A percentile compares a stretch with the other conserved stretches of the same genome.
These are phyloP conservation scores for Cynara cardunculus DNA, from an alignment of 129 eudicot genomes.

Conservation along the genomic window DNA sequence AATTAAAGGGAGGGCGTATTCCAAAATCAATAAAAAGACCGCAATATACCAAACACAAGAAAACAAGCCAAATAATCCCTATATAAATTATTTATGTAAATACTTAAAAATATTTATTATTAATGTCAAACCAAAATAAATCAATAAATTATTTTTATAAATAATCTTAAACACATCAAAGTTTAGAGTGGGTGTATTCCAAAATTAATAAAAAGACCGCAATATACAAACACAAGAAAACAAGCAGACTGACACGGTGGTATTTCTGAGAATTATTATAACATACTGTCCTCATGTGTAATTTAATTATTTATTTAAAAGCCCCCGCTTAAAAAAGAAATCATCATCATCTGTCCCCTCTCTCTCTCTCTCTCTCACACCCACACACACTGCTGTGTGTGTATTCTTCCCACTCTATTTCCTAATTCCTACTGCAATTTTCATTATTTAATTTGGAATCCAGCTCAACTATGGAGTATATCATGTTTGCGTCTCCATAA, in stretches of 20 bases:
- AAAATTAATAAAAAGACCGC: conserved; percentile 20
- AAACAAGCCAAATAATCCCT: no score
- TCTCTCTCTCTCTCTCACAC: conserved; percentile 26
- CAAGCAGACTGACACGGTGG: conserved; percentile 23
- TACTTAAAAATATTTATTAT: no score
- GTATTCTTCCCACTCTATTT: conserved; percentile 26
- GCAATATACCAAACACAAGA: conserved; percentile 25
- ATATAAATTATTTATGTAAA: no score
- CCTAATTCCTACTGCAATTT: conserved; percentile 10
- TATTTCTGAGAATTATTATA: conserved; percentile 18
- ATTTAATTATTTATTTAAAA: conserved; percentile 18
- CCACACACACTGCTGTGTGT: conserved; percentile 4
- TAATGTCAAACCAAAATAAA: no score
- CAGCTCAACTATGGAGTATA: conserved; percentile 39
- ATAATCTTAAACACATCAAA: no score
- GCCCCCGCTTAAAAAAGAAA: conserved; percentile 21
- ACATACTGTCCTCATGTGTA: conserved; percentile 25
- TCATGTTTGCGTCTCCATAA: conserved; percentile 17
- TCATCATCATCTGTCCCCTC: conserved; percentile 19
- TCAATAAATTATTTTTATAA: no score
- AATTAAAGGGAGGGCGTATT: background rate
- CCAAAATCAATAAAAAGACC: conserved; percentile 15
- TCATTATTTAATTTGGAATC: conserved; percentile 21
- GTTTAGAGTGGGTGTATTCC: background rate
- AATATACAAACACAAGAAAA: conserved; percentile 19